Base-by-base conservation (phyloP, 2,329 filamentous ascomycete species). In the Talaromyces marneffei region DNA sequence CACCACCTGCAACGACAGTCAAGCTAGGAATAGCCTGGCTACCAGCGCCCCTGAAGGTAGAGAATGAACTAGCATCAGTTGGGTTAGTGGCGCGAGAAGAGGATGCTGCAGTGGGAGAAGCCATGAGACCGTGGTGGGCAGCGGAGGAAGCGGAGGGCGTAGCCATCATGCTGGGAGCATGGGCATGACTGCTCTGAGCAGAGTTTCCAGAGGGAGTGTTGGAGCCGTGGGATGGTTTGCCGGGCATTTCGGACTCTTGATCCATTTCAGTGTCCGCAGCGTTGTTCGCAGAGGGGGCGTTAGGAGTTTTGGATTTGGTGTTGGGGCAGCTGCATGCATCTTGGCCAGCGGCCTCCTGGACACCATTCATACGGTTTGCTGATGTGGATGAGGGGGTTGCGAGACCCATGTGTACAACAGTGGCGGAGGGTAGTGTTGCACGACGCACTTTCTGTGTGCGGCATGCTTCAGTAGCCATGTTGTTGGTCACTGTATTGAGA, bases 21-120 rank as follows among this genome's bases (percentile, higher is more conserved):
- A 62, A 39, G 48, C 60, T 59, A 2, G 60, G 60, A 4, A 62
- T 18, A 6, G 55, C 16, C 23, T 62, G 60, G 29, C 14, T 52
- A 25, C 60, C 60, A 4, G 60, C 56, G n/a, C 60, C 60, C 39
- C 25, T 35, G 56, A 62, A 62, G 4, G 56, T n/a, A n/a, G 39
- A 23, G 33, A 40, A 62, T 1, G 60, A 46, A 44, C 58, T 55
- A 31, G 60, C 60, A 20, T 46, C 60, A 23, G 37, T 62, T 8
- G 60, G 60, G 2, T 5, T 46, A 7, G 60, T 44, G 14, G 31
- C 31, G 12, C 44, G 42, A 27, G 20, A 16, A 6, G 25, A 33
- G 1, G 60, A 55, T 12, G 46, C 40, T 9, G 48, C 8, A n/a
- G 46, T 10, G 6, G 60, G 48, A 8, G 60, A 55, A 0, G 29